Evolutionary conservation across 495 filamentous ascomycete species (phyloP), one percentile per base, ranked within the genome.

Genomic region (Margaritispora aquatica): DNA sequence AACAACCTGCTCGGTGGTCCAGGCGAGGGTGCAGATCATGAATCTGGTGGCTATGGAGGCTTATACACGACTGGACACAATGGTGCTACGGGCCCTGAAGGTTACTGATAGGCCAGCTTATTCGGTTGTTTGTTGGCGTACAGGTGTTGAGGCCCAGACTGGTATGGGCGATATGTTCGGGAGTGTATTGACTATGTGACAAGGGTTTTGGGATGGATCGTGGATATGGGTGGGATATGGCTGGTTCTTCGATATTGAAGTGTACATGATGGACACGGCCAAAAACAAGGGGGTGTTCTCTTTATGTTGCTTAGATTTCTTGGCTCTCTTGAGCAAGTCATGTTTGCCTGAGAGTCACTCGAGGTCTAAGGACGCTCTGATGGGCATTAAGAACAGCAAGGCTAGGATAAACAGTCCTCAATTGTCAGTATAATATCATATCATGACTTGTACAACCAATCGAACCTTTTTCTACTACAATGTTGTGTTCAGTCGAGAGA

Each of bases 51-150:
- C 34, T 85, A 86, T 63, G 84, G 82, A 54, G 77, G 78, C 59
- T 70, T 79, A 20, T 91, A 91, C 71, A 77, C 77, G 3, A 74
- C 81, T 36, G 77, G 81, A 24, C 88, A 90, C 67, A 90, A 90
- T 68, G 87, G 87, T 26, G 79, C 87, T 9, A 78, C 77, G 29
- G 80, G 76, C 20, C 83, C 82, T 21, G 67, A 64, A 19, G 41
- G 41, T 29, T 68, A 66, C 52, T 68, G 47, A 62, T 44, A n/a
- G 4, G 7, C 3, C 17, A n/a, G 19, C 7, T 44, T 44, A 8
- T 44, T 44, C 19, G 38, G 47, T 1, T 21, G 44, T 7, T 31
- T 3, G 26, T 44, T 22, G 52, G 1, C 27, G 49, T 41, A 34
- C 47, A 26, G 38, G 47, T 54, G 48, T 55, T 38, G 51, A 27